Evolutionary conservation across 2,329 filamentous ascomycete species (phyloP).

Genomic region (Aspergillus glaucus): DNA sequence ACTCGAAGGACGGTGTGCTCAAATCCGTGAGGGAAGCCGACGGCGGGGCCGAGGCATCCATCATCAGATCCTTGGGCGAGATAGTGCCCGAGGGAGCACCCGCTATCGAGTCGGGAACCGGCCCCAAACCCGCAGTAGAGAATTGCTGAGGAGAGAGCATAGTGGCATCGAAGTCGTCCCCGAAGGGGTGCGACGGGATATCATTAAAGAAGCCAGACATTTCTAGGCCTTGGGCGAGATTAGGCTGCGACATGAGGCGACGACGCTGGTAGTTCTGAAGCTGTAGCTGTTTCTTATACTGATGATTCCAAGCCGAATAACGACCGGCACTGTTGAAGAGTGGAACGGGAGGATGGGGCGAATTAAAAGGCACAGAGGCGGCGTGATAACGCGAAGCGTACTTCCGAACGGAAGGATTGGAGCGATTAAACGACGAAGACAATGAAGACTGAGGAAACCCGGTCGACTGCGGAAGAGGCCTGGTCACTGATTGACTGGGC

Average conservation of each 20-base stretch:
- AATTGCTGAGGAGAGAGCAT: slow-evolving; percentile 22
- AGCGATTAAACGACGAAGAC: slow-evolving; percentile 25
- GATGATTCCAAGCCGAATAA: slow-evolving; percentile 5
- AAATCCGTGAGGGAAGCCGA: slow-evolving; percentile 76
- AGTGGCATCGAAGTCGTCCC: slow-evolving; percentile 18
- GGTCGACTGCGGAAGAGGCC: slow-evolving; percentile 32
- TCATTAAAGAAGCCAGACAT: slow-evolving; percentile 23
- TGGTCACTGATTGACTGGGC: slow-evolving; percentile 30
- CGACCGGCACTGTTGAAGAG: slow-evolving; percentile 29
- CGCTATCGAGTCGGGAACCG: slow-evolving; percentile 39
- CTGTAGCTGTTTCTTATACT: slow-evolving; percentile 24
- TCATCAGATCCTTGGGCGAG: slow-evolving; percentile 73
- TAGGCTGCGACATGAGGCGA: slow-evolving; percentile 36
- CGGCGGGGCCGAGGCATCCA: slow-evolving; percentile 72
- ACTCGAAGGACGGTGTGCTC: slow-evolving; percentile 76
- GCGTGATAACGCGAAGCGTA: slow-evolving; percentile 28
- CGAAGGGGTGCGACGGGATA: slow-evolving; percentile 20
- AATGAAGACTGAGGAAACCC: slow-evolving; percentile 30
- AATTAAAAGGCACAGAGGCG: slow-evolving; percentile 34
- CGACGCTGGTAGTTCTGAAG: slow-evolving; percentile 23
- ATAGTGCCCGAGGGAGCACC: slow-evolving; percentile 54
- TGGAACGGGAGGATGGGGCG: slow-evolving; percentile 36
- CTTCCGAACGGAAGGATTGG: slow-evolving; percentile 27
- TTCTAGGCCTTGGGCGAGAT: slow-evolving; percentile 32
- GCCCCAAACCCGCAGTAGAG: slow-evolving; percentile 31